phyloP scores from a whole-genome alignment of 176 grass and related monocot genomes.

The Tillandsia leiboldiana region DNA sequence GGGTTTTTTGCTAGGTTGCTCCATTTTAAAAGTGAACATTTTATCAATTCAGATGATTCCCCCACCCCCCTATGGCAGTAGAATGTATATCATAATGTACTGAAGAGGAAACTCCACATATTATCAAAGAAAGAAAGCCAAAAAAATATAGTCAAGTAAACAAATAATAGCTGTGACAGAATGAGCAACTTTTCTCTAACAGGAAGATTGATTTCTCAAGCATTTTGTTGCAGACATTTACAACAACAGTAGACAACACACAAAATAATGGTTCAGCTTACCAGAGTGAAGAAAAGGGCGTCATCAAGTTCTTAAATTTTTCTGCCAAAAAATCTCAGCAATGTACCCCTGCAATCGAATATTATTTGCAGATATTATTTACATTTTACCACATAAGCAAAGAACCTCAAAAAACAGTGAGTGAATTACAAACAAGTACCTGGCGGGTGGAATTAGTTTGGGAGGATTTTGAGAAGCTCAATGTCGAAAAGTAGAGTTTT shows the following conservation, averaged over 20 bases:
- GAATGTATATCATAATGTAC: too few relatives aligned
- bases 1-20: too few relatives aligned
- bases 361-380: not conserved
- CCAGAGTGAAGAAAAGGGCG: not conserved
- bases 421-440: not conserved
- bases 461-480: constrained; percentile 76
- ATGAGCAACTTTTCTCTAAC: not conserved
- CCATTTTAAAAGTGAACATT: too few relatives aligned
- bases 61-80: too few relatives aligned
- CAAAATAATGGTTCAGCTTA: not conserved
- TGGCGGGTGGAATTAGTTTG: constrained; percentile 10
- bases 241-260: not conserved
- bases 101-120: too few relatives aligned
- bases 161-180: too few relatives aligned
- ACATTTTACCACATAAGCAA: not conserved
- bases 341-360: not conserved
- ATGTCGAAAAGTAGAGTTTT: constrained; percentile 98
- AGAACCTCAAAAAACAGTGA: not conserved
- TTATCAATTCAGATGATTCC: too few relatives aligned
- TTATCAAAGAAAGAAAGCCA: too few relatives aligned
- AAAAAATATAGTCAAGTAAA: too few relatives aligned
- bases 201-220: not conserved
- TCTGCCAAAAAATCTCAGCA: not conserved
- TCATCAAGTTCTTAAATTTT: not conserved
- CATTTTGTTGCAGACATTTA: not conserved